phyloP scores from a whole-genome alignment of 495 filamentous ascomycete species.

The Neurospora pannonica region DNA sequence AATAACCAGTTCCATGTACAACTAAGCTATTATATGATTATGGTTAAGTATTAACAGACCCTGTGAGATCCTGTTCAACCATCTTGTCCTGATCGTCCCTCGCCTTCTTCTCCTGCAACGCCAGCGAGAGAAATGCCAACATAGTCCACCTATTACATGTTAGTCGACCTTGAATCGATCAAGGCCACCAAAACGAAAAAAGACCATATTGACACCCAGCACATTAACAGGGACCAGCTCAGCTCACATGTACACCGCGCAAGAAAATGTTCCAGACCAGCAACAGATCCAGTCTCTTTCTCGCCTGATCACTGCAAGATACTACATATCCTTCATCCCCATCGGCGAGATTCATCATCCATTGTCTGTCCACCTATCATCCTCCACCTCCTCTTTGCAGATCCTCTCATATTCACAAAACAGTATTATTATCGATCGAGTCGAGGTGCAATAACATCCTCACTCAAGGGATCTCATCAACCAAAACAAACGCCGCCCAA shows the following conservation, averaged over 20 bases:
- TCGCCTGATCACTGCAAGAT: not conserved
- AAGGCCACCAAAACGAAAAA: not conserved
- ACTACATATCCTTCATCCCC: not conserved
- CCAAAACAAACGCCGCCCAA: slow-evolving; percentile 13
- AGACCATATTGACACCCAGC: not conserved
- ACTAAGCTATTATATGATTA: not conserved
- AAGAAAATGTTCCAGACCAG: not conserved
- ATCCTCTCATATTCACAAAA: not conserved
- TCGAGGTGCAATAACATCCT: not conserved
- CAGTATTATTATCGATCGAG: not conserved
- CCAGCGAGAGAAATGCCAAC: not conserved
- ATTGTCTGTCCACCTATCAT: not conserved
- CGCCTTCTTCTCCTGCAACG: not conserved
- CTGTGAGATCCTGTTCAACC: not conserved
- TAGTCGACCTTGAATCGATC: not conserved
- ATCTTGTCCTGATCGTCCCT: not conserved
- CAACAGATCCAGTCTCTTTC: not conserved
- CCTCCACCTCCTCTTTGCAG: not conserved
- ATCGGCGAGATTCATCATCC: not conserved
- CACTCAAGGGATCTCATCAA: not conserved
- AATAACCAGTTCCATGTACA: not conserved
- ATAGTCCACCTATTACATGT: not conserved
- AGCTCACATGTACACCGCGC: not conserved
- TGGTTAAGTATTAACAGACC: not conserved
- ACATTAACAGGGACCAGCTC: not conserved